Conservation (phyloP, 2,329 filamentous ascomycete species). For the Aspergillus clavatus region DNA sequence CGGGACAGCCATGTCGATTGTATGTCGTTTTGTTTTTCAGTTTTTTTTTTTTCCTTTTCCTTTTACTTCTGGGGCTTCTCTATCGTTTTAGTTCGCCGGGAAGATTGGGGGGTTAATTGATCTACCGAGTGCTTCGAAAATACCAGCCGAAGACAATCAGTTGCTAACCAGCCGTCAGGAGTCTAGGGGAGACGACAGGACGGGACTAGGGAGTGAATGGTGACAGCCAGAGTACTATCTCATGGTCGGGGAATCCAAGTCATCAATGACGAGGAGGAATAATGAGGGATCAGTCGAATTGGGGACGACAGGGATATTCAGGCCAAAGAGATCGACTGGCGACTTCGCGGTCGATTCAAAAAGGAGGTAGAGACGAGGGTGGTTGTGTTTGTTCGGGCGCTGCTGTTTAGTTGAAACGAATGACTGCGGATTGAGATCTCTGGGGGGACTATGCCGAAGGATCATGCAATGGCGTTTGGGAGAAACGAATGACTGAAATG, state of each 20-base stretch:
- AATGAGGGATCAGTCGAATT: no score
- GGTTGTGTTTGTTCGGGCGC: neutral
- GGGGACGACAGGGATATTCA: conserved; percentile 3
- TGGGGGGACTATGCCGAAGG: no score
- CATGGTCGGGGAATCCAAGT: conserved; percentile 19
- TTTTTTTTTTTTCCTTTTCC: no score
- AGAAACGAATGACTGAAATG: conserved; percentile 14
- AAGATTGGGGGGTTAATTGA: neutral
- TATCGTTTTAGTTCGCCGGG: neutral
- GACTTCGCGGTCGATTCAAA: no score
- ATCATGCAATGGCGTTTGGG: neutral
- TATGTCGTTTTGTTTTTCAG: neutral
- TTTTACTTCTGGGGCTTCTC: no score
- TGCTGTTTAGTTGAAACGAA: conserved; percentile 4
- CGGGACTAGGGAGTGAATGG: conserved; percentile 19
- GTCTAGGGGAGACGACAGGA: conserved; percentile 11
- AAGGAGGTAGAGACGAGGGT: neutral
- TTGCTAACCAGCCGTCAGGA: conserved; percentile 24
- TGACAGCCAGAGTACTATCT: conserved; percentile 37
- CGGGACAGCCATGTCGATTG: conserved; percentile 62
- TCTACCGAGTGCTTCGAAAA: conserved; percentile 18
- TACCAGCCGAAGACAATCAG: conserved; percentile 27
- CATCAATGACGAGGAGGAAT: conserved; percentile 5
- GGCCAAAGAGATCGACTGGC: neutral
- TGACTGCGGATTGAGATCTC: neutral